These are phyloP conservation scores for Polygonum aviculare DNA, from an alignment of 148 eudicot species.

Conservation along the genomic window DNA sequence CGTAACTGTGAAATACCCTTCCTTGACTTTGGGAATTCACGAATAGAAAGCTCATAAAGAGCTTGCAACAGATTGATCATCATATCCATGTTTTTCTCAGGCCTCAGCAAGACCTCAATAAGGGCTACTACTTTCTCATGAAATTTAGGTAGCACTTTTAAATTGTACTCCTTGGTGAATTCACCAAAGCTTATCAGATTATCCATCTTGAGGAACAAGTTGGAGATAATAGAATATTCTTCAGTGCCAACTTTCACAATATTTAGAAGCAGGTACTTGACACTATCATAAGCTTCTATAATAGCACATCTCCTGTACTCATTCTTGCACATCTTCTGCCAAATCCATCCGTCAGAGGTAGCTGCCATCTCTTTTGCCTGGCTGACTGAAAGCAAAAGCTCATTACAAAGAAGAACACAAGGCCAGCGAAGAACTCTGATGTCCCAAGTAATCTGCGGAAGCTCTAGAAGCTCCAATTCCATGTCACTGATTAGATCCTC, in stretches of 20 bases:
- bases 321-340: slow-evolving; percentile 63
- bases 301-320: slow-evolving; percentile 90
- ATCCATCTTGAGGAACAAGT: slow-evolving; percentile 59
- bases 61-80: slow-evolving; percentile 64
- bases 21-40: slow-evolving; percentile 52
- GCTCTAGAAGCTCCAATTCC: slow-evolving; percentile 75
- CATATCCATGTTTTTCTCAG: slow-evolving; percentile 34
- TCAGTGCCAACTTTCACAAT: slow-evolving; percentile 49
- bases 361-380: slow-evolving; percentile 54
- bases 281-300: slow-evolving; percentile 75
- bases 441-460: slow-evolving; percentile 77
- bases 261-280: slow-evolving; percentile 48
- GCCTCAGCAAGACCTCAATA: slow-evolving; percentile 45
- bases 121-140: slow-evolving; percentile 52
- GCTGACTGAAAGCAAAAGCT: slow-evolving; percentile 71
- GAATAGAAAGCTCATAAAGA: slow-evolving; percentile 61
- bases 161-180: slow-evolving; percentile 43
- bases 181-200: slow-evolving; percentile 26
- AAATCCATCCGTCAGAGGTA: slow-evolving; percentile 45
- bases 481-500: slow-evolving; percentile 81
- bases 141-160: slow-evolving; percentile 35
- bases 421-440: slow-evolving; percentile 95
- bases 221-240: slow-evolving; percentile 53
- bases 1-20: slow-evolving; percentile 32
- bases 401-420: slow-evolving; percentile 73